Percentiles rank a stretch among this genome's conserved stretches.
These are phyloP conservation scores for Lentinus brumalis DNA, from an alignment of 768 basidiomycete species.

Conservation along the genomic window DNA sequence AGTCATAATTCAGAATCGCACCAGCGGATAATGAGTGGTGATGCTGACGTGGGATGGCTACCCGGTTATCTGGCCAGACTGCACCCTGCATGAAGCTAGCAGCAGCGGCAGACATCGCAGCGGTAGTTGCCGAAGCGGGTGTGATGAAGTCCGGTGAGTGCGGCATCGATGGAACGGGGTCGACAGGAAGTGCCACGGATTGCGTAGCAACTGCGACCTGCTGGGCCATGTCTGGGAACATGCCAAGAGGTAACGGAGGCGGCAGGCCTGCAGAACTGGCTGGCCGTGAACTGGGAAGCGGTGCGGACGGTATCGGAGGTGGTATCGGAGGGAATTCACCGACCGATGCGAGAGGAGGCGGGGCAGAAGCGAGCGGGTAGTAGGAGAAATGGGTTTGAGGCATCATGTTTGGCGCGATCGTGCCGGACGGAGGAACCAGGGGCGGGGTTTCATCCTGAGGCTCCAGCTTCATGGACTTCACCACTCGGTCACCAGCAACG, in stretches of 20 bases:
- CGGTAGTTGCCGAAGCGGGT: slow-evolving; percentile 3
- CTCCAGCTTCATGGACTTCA: slow-evolving; percentile 52
- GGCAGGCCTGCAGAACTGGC: slow-evolving; percentile 28
- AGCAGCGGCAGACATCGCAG: slow-evolving; percentile 10
- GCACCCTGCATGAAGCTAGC: slow-evolving; percentile 12
- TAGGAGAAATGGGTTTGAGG: slow-evolving; percentile 30
- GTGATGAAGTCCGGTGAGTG: slow-evolving; percentile 10
- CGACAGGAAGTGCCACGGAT: background rate
- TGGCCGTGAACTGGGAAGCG: slow-evolving; percentile 25
- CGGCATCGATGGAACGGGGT: slow-evolving; percentile 9
- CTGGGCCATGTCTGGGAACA: slow-evolving; percentile 21
- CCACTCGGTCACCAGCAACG: slow-evolving; percentile 44
- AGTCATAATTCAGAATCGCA: slow-evolving; percentile 15
- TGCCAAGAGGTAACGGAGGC: slow-evolving; percentile 16
- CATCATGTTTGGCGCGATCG: slow-evolving; percentile 20
- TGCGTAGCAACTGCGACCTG: slow-evolving; percentile 10
- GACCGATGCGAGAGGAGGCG: slow-evolving; percentile 27
- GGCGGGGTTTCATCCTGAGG: slow-evolving; percentile 45
- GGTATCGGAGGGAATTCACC: slow-evolving; percentile 31
- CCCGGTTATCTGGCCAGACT: slow-evolving; percentile 20
- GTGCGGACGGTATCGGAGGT: slow-evolving; percentile 31
- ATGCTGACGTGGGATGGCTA: slow-evolving; percentile 16
- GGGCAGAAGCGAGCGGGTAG: slow-evolving; percentile 15
- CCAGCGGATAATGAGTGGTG: slow-evolving; percentile 26
- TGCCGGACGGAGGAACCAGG: slow-evolving; percentile 20